Evolutionary conservation across 192 early-diverging fungal species (phyloP).

Genomic region (Piromyces finnis): DNA sequence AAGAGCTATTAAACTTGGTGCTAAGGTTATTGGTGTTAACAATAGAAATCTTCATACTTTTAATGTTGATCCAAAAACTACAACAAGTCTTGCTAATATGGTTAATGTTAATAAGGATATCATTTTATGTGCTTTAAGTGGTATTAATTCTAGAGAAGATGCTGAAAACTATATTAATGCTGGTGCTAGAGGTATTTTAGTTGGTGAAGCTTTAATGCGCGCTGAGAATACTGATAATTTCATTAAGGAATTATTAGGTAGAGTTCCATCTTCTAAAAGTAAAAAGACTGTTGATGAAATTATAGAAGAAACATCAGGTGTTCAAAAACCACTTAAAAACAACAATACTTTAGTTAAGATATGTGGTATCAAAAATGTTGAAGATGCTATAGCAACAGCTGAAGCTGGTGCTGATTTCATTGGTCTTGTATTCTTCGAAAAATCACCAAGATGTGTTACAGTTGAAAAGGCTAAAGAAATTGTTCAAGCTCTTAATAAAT

Average conservation of each 20-base stretch:
- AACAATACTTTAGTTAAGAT: constrained; percentile 58
- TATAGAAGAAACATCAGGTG: constrained; percentile 2
- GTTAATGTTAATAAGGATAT: constrained; percentile 52
- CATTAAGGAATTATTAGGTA: constrained; percentile 47
- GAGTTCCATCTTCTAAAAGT: neutral
- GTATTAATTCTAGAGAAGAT: constrained; percentile 66
- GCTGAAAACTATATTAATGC: constrained; percentile 60
- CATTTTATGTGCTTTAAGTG: constrained; percentile 75
- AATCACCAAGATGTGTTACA: constrained; percentile 59
- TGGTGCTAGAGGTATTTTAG: constrained; percentile 65
- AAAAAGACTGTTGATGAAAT: constrained; percentile 1
- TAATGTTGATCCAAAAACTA: constrained; percentile 79
- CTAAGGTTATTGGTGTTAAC: constrained; percentile 90
- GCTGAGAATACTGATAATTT: constrained; percentile 53
- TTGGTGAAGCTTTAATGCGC: constrained; percentile 92
- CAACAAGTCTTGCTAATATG: constrained; percentile 55
- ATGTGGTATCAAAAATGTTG: constrained; percentile 69
- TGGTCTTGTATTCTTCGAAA: constrained; percentile 81
- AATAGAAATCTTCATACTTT: constrained; percentile 96
- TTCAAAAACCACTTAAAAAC: neutral
- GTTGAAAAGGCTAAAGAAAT: constrained; percentile 47
- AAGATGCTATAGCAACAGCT: constrained; percentile 62
- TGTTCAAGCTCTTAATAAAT: constrained; percentile 33
- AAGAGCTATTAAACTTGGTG: constrained; percentile 57
- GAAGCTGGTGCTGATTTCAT: constrained; percentile 72